Conservation (phyloP, 768 basidiomycete genomes). For the Rhodotorula sphaerocarpa region DNA sequence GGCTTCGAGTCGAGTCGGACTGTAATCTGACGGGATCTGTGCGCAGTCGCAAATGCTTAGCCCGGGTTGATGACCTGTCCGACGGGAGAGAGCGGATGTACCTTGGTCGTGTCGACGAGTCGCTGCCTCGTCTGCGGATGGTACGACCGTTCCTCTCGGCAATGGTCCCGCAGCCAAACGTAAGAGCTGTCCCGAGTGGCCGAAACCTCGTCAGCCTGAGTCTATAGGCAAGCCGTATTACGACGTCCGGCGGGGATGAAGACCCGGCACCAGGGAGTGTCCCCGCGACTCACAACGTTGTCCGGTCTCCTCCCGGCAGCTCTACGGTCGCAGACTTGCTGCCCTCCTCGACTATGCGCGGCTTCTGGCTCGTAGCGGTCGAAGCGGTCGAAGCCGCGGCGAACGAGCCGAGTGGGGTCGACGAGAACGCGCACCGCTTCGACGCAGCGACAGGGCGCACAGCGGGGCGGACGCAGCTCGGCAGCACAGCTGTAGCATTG, state of each 20-base stretch:
- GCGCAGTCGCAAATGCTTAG: neutral
- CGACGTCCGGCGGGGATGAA: too few species aligned
- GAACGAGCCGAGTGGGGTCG: neutral
- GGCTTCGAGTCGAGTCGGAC: conserved; percentile 55
- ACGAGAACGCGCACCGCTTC: neutral
- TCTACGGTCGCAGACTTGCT: neutral
- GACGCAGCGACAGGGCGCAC: too few species aligned
- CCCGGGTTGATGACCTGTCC: too few species aligned
- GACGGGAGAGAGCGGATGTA: conserved; percentile 42
- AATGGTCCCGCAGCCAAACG: conserved; percentile 87
- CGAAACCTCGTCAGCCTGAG: too few species aligned
- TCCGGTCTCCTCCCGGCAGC: conserved; percentile 4
- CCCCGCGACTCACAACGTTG: conserved; percentile 9
- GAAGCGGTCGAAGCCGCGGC: too few species aligned
- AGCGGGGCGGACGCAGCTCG: too few species aligned
- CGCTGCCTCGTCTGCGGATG: conserved; percentile 83
- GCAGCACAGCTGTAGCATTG: too few species aligned
- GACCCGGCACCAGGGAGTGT: neutral
- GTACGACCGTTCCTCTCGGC: conserved; percentile 76
- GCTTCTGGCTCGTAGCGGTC: too few species aligned
- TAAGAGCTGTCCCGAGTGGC: conserved; percentile 57
- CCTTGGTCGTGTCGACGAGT: conserved; percentile 76
- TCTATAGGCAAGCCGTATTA: too few species aligned
- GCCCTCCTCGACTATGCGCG: neutral
- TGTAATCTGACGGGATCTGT: conserved; percentile 69